Percentiles rank a stretch among this genome's conserved stretches.
Conservation (phyloP, 2,329 filamentous ascomycete species). For the Teratosphaeria zuluensis region DNA sequence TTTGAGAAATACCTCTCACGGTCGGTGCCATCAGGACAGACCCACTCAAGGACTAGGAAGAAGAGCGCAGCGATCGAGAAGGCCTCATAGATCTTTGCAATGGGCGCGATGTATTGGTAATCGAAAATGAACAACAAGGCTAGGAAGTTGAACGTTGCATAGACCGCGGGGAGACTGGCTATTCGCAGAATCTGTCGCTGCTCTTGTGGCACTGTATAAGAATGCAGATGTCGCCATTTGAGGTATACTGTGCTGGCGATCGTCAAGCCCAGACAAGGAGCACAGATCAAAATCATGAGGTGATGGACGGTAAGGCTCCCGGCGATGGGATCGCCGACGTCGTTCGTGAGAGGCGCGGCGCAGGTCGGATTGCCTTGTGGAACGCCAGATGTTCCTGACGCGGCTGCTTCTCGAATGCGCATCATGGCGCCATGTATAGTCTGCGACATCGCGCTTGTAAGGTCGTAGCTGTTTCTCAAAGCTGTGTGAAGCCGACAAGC, state of each 20-base stretch:
- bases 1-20: constrained; percentile 10
- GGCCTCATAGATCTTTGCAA: constrained; percentile 9
- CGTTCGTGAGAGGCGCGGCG: constrained; percentile 6
- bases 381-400: not conserved
- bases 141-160: constrained; percentile 10
- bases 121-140: constrained; percentile 9
- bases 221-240: constrained; percentile 7
- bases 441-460: not conserved
- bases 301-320: constrained; percentile 11
- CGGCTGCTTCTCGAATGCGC: not conserved
- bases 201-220: constrained; percentile 12
- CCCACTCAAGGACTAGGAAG: constrained; percentile 10
- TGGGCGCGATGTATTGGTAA: constrained; percentile 10
- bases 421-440: not conserved
- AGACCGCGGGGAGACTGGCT: constrained; percentile 7
- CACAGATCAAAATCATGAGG: constrained; percentile 10
- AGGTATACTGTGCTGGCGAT: constrained; percentile 1
- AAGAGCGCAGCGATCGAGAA: constrained; percentile 13
- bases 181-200: constrained; percentile 14
- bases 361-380: constrained; percentile 5
- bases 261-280: constrained; percentile 7
- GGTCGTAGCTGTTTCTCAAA: not conserved
- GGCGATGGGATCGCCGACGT: constrained; percentile 7
- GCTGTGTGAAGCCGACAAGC: too few species aligned
- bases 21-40: constrained; percentile 11